Percentiles rank a stretch among this genome's conserved stretches.
These are phyloP conservation scores for Russula brevipes DNA, from an alignment of 768 basidiomycete genomes.

Conservation along the genomic window DNA sequence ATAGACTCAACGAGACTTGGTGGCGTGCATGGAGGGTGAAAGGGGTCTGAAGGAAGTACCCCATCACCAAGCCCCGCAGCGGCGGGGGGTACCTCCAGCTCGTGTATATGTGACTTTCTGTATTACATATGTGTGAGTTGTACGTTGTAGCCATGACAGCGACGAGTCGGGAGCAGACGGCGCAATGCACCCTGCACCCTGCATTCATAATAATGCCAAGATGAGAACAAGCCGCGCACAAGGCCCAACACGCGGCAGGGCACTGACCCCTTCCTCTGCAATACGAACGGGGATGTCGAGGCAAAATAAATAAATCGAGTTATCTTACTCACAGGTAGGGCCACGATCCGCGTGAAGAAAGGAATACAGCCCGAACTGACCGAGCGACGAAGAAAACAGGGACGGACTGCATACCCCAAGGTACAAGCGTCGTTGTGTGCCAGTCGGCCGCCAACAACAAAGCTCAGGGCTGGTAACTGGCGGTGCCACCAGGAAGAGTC, in stretches of 20 bases:
- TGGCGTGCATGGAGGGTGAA: too few species aligned
- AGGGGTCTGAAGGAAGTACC: too few species aligned
- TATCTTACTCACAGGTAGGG: not conserved
- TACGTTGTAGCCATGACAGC: not conserved
- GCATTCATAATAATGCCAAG: not conserved
- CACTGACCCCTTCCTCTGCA: not conserved
- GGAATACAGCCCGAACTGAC: too few species aligned
- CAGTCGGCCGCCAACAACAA: not conserved
- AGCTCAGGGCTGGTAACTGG: not conserved
- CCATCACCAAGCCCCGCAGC: not conserved
- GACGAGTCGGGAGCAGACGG: not conserved
- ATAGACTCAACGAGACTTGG: too few species aligned
- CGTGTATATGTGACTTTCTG: not conserved
- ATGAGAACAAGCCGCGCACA: not conserved
- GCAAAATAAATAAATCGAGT: not conserved
- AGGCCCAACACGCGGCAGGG: not conserved
- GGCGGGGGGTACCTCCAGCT: not conserved
- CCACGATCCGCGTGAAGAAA: too few species aligned
- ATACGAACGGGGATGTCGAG: not conserved
- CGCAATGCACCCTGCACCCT: not conserved
- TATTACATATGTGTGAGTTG: not conserved
- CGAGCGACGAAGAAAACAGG: too few species aligned
- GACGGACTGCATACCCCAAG: too few species aligned
- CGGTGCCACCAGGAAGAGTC: not conserved
- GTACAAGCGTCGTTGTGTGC: not conserved